These are phyloP conservation scores for Aphanomyces invadans DNA, from an alignment of 352 stramenopile genomes.

Conservation along the genomic window DNA sequence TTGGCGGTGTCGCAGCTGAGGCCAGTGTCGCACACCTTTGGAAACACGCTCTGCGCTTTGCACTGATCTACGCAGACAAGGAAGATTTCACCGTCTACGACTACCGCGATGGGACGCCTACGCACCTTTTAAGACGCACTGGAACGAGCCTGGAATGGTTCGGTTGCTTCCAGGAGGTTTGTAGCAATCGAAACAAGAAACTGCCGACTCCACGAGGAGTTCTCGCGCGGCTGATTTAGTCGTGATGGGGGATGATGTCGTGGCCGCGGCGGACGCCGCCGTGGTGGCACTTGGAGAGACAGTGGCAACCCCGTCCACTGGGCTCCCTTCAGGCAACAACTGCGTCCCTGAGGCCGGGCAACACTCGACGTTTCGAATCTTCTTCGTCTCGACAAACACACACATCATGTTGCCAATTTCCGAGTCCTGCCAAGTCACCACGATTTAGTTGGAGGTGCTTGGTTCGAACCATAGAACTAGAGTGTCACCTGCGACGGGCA, in stretches of 20 bases:
- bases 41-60: neutral
- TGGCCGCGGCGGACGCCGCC: neutral
- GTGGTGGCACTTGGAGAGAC: neutral
- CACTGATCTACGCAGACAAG: neutral
- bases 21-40: neutral
- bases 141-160: slow-evolving; percentile 1
- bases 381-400: neutral
- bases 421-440: no score
- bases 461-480: no score
- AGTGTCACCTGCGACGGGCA: neutral
- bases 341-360: neutral
- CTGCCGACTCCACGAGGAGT: neutral
- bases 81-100: neutral
- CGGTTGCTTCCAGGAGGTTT: neutral
- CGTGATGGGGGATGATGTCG: neutral
- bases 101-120: neutral
- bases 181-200: neutral
- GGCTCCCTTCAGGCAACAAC: neutral
- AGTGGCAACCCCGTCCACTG: neutral
- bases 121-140: slow-evolving; percentile 5
- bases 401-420: slow-evolving; percentile 1
- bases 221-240: neutral
- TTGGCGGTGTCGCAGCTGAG: neutral
- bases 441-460: no score
- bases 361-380: slow-evolving; percentile 6